phyloP scores from a whole-genome alignment of 306 rosid genomes.

The Corylus heterophylla region DNA sequence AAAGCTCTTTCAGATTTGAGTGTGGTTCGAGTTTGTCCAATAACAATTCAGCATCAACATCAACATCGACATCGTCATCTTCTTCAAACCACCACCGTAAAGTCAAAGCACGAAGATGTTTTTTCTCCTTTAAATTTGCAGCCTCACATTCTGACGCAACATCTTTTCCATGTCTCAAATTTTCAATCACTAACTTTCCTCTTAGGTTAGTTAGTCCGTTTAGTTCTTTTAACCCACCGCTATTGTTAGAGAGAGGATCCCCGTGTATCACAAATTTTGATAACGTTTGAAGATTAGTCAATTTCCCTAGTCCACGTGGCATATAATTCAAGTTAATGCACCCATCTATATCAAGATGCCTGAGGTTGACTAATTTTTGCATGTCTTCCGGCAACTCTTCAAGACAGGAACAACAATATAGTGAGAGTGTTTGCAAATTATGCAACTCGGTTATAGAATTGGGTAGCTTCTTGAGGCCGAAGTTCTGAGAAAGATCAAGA shows the following conservation, averaged over 20 bases:
- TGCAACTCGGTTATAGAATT: neutral
- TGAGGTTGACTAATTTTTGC: neutral
- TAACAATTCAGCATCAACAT: too few relatives aligned
- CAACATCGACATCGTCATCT: too few relatives aligned
- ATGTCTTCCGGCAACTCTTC: slow-evolving; percentile 19
- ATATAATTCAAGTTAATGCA: slow-evolving; percentile 7
- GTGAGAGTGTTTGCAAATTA: neutral
- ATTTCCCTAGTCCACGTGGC: neutral
- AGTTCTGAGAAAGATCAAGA: neutral
- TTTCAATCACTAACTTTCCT: neutral
- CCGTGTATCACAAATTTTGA: slow-evolving; percentile 10
- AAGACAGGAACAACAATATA: neutral
- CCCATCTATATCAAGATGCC: slow-evolving; percentile 13
- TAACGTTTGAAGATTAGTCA: slow-evolving; percentile 11
- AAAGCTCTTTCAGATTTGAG: neutral
- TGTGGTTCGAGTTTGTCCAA: neutral
- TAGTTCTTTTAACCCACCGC: slow-evolving; percentile 1
- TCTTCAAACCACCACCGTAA: slow-evolving; percentile 1
- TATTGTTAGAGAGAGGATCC: neutral
- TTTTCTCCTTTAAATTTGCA: neutral
- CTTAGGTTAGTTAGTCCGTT: neutral
- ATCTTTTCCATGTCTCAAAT: neutral
- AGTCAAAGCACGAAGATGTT: neutral
- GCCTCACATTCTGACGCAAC: too few relatives aligned
- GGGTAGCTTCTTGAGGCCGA: neutral